Conservation (phyloP, 2,329 filamentous ascomycete genomes). For the Paraphoma sp. region DNA sequence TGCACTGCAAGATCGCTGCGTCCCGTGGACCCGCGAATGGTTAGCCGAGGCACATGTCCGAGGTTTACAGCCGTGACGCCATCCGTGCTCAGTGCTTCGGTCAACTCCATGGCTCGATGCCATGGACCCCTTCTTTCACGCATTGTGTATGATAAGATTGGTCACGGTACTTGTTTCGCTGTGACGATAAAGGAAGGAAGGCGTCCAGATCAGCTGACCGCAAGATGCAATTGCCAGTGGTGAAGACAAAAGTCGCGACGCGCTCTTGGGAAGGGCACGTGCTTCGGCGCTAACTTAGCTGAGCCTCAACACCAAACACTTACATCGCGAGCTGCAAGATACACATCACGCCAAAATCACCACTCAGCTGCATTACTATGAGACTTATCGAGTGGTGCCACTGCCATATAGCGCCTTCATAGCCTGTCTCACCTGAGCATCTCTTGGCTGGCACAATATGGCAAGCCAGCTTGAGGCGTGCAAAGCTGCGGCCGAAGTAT, state of each 20-base stretch:
- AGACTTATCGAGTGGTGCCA: background rate
- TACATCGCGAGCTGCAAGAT: background rate
- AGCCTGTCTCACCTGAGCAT: background rate
- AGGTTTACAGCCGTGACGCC: slow-evolving; percentile 31
- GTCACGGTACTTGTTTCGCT: background rate
- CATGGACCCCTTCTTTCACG: background rate
- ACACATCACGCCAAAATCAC: background rate
- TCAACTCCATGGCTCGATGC: slow-evolving; percentile 2
- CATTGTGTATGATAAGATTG: background rate
- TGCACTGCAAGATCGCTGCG: slow-evolving; percentile 30
- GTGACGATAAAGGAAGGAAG: background rate
- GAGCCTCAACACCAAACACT: slow-evolving; percentile 9
- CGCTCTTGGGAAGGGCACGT: slow-evolving; percentile 11
- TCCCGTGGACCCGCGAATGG: slow-evolving; percentile 28
- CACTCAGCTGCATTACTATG: background rate
- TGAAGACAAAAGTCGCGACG: background rate
- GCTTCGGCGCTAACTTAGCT: slow-evolving; percentile 10
- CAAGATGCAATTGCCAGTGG: slow-evolving; percentile 3
- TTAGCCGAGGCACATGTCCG: slow-evolving; percentile 45
- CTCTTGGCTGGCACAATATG: slow-evolving; percentile 24
- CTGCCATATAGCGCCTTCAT: background rate
- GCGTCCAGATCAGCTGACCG: slow-evolving; percentile 15
- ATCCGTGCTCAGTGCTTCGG: slow-evolving; percentile 23
- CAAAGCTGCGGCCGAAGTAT: slow-evolving; percentile 44
- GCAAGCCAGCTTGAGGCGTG: slow-evolving; percentile 34